Evolutionary conservation across 257 asterid genomes (phyloP).

Genomic region (Ophiorrhiza pumila): DNA sequence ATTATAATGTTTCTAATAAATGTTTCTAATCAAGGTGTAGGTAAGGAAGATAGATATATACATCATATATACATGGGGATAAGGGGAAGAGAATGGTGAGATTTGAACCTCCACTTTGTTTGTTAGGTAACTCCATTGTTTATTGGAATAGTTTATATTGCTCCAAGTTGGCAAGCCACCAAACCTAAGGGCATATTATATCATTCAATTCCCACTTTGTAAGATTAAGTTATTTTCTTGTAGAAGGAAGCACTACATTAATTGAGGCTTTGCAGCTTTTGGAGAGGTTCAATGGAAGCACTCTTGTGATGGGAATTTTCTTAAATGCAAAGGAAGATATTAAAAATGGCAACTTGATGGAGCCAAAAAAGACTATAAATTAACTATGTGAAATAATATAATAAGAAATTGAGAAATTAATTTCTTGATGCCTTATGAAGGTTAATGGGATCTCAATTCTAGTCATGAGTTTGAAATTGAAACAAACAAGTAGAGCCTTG

Average conservation of each 20-base stretch:
- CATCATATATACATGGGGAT: no score
- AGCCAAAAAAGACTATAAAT: not conserved
- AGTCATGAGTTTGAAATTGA: not conserved
- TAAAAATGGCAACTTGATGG: not conserved
- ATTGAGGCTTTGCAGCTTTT: not conserved
- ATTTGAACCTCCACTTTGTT: constrained; percentile 3
- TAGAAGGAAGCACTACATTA: constrained; percentile 1
- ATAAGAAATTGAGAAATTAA: not conserved
- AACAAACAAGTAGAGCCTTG: not conserved
- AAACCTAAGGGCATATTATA: not conserved
- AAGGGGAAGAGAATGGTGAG: constrained; percentile 1
- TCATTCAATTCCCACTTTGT: constrained; percentile 2
- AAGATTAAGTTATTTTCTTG: constrained; percentile 7
- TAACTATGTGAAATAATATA: not conserved
- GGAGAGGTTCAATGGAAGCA: not conserved
- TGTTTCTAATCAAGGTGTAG: not conserved
- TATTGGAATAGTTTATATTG: constrained; percentile 10
- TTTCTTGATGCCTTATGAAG: not conserved
- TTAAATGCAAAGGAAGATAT: not conserved
- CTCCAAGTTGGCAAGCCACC: constrained; percentile 1
- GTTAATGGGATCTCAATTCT: not conserved
- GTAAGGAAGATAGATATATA: not conserved
- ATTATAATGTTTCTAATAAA: constrained; percentile 1
- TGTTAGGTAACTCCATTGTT: not conserved
- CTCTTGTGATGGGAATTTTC: not conserved